Conservation (phyloP, 108 stramenopile genomes). For the Cyclotella atomus region DNA sequence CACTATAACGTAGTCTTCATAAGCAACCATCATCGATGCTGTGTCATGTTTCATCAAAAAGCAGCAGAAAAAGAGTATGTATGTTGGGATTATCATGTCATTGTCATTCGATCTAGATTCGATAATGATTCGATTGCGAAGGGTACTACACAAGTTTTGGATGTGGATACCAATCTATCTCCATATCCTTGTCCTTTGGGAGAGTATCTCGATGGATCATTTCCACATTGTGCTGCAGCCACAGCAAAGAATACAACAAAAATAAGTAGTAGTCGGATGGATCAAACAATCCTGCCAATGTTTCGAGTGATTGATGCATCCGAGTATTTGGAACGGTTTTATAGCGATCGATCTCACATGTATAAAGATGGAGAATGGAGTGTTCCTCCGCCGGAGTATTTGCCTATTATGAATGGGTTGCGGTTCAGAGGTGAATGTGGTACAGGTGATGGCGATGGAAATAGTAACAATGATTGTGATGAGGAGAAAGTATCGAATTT, state of each 20-base stretch:
- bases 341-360: constrained; percentile 86
- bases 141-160: constrained; percentile 43
- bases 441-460: not conserved
- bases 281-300: constrained; percentile 49
- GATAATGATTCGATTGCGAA: not conserved
- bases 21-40: constrained; percentile 67
- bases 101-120: constrained; percentile 45
- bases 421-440: not conserved
- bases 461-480: not conserved
- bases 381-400: constrained; percentile 71
- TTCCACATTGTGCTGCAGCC: too few species aligned
- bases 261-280: constrained; percentile 11
- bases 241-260: too few species aligned
- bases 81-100: constrained; percentile 92
- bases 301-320: constrained; percentile 75
- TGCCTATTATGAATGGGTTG: constrained; percentile 50
- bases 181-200: constrained; percentile 70
- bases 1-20: constrained; percentile 71
- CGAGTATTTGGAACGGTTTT: constrained; percentile 64
- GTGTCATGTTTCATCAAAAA: constrained; percentile 76
- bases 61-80: constrained; percentile 54
- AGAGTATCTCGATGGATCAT: constrained; percentile 60
- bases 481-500: constrained; percentile 27
- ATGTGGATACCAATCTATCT: constrained; percentile 71
- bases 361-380: constrained; percentile 67